Evolutionary conservation across 164 flowering plant genomes (phyloP), one percentile per base, ranked within the genome.

Genomic region (Brasenia schreberi): DNA sequence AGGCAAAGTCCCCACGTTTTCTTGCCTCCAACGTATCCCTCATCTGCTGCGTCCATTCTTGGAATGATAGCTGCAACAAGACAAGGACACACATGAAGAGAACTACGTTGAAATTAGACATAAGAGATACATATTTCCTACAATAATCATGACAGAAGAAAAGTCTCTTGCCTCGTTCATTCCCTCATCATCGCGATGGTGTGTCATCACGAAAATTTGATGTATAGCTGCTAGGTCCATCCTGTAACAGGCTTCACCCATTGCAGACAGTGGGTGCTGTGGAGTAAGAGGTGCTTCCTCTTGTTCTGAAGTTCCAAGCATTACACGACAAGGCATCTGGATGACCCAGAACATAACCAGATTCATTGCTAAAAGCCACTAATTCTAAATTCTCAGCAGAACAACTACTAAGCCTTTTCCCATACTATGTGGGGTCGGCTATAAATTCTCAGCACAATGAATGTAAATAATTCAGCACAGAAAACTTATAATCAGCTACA

Each of bases 31-130:
- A 75, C 89, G 85, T 92, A 69, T 95, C 99, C 74, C 92, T 82
- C 92, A 92, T 92, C 72, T 95, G 99, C 67, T 95, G 97, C 17
- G 99, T 95, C 99, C 99, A 95, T 74, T 92, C 97, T 87, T 95
- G 99, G 78, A 95, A 95, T 62, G 99, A 92, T 59, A 95, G 70
- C 97, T 94, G 80, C 67, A 67, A 9, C 39, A 33, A 33, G 39
- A 33, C 2, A 33, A 33, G 39, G 56, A 3, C 2, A 49, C 56
- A 49, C 56, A 49, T 9, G 12, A 49, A 9, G 56, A 49, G 16
- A 49, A 49, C 9, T 14, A 49, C 16, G 56, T 49, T 49, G 56
- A 9, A 49, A 49, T 9, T 9, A 9, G 12, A 49, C 10, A 14
- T 7, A 33, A 49, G 56, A 9, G 56, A 49, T 5, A 9, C 16